Conservation (phyloP, 139 green algal genomes). For the Closterium sp. region DNA sequence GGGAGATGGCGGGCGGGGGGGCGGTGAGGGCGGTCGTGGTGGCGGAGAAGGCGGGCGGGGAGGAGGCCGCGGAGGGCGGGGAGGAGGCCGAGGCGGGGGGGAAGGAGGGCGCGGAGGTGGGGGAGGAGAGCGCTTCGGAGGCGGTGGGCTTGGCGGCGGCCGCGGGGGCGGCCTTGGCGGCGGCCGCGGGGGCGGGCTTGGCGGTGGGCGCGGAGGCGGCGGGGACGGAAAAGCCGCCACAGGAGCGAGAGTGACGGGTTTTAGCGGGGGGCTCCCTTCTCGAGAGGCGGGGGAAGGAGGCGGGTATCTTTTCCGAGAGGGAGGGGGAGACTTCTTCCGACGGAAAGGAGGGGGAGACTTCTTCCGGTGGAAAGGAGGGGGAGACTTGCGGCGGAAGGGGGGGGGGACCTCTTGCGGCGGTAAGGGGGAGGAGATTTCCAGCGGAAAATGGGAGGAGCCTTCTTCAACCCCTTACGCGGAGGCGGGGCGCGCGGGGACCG, state of each 20-base stretch:
- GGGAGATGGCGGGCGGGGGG: background rate
- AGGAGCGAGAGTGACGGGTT: background rate
- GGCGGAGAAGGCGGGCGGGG: background rate
- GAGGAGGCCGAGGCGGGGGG: background rate
- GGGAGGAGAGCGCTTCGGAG: background rate
- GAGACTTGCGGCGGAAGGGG: background rate
- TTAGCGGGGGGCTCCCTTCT: background rate
- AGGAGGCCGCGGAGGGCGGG: background rate
- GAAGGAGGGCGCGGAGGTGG: background rate
- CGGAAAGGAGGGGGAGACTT: background rate
- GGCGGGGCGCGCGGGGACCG: background rate
- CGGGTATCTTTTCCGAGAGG: background rate
- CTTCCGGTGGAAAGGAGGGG: background rate
- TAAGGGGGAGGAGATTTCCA: background rate
- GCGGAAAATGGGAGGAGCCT: background rate
- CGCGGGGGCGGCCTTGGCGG: background rate
- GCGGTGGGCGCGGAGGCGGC: background rate
- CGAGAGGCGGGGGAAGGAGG: background rate
- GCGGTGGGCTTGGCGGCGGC: background rate
- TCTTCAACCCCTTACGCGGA: background rate
- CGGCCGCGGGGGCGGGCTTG: too few relatives aligned
- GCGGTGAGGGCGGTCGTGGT: background rate
- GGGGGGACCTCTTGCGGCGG: background rate
- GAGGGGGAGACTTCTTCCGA: background rate
- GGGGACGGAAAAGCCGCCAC: background rate